phyloP scores from a whole-genome alignment of 2,329 filamentous ascomycete species.

The Colletotrichum shisoi region DNA sequence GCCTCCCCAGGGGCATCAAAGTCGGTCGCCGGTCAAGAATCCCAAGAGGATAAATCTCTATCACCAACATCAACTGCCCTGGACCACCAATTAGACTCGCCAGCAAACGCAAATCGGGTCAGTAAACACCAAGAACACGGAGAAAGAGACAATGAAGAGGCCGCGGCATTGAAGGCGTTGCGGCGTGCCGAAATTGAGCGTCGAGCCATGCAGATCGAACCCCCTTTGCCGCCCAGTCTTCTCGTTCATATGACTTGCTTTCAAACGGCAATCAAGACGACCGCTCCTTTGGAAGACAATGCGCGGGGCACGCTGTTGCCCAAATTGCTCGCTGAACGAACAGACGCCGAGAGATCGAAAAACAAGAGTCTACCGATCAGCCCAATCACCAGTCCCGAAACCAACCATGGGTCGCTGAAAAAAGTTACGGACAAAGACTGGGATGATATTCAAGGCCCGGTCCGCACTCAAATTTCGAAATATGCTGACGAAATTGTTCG shows the following conservation, averaged over 20 bases:
- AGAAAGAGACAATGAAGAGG: conserved; percentile 56
- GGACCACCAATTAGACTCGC: neutral
- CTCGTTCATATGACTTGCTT: conserved; percentile 77
- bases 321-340: conserved; percentile 70
- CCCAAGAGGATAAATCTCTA: neutral
- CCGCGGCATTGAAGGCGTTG: conserved; percentile 68
- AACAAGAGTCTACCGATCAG: conserved; percentile 50
- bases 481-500: conserved; percentile 76
- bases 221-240: conserved; percentile 68
- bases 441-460: conserved; percentile 73
- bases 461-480: conserved; percentile 69
- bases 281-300: conserved; percentile 70
- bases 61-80: neutral
- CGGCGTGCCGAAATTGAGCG: conserved; percentile 76
- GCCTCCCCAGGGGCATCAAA: neutral
- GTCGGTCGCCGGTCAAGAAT: neutral
- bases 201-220: conserved; percentile 70
- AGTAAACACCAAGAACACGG: neutral
- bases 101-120: neutral
- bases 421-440: conserved; percentile 72
- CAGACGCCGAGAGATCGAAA: conserved; percentile 68
- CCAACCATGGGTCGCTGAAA: conserved; percentile 43
- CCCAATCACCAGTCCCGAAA: conserved; percentile 49
- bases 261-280: conserved; percentile 75
- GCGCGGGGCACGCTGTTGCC: conserved; percentile 75